Conservation (phyloP, 1,284 basidiomycete species). For the Cryptococcus sp. region DNA sequence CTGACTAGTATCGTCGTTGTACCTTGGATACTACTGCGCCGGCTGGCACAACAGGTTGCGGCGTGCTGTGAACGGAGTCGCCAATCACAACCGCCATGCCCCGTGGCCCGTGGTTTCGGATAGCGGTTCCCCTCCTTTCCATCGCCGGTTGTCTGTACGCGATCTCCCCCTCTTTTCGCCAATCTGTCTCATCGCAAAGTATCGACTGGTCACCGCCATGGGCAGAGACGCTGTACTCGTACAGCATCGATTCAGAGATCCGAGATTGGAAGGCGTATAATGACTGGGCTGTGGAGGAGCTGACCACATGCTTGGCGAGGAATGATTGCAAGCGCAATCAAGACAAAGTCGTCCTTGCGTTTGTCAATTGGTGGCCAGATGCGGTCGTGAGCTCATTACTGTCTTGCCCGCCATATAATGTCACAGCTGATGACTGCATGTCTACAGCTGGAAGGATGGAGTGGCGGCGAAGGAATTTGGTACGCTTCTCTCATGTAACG, state of each 20-base stretch:
- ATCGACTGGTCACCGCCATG: not conserved
- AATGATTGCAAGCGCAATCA: constrained; percentile 3
- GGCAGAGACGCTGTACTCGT: not conserved
- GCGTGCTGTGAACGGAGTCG: constrained; percentile 1
- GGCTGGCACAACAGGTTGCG: constrained; percentile 19
- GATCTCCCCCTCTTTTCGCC: too few relatives aligned
- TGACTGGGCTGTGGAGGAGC: not conserved
- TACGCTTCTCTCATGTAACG: not conserved
- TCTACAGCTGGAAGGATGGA: constrained; percentile 6
- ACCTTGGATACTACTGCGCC: too few relatives aligned
- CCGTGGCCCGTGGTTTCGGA: too few relatives aligned
- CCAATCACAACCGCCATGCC: not conserved
- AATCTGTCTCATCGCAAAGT: too few relatives aligned
- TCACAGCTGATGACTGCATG: not conserved
- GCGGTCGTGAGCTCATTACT: constrained; percentile 3
- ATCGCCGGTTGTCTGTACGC: too few relatives aligned
- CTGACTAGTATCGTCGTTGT: constrained; percentile 15
- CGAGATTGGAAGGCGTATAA: not conserved
- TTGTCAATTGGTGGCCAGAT: constrained; percentile 2
- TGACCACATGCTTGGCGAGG: not conserved
- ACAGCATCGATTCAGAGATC: constrained; percentile 4
- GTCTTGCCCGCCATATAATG: not conserved
- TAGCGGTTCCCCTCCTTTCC: too few relatives aligned
- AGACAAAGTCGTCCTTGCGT: constrained; percentile 3
- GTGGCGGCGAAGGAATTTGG: constrained; percentile 9